phyloP scores from a whole-genome alignment of 768 basidiomycete genomes.

The Serpula lacrymans region DNA sequence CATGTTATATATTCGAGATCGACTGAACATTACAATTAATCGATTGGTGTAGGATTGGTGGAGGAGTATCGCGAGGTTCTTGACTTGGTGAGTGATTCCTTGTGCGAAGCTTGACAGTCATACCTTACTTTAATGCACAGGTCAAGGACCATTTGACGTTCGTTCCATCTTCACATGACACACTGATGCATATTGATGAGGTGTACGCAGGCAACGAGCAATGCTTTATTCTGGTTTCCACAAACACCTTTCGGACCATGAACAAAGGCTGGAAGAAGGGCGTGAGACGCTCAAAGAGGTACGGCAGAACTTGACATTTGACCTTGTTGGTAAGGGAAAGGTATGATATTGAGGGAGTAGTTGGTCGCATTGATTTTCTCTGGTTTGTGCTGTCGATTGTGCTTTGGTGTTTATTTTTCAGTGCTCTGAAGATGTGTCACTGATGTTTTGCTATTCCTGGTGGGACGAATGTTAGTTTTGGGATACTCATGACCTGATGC shows the following conservation, averaged over 20 bases:
- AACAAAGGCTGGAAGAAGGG: neutral
- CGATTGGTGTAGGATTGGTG: slow-evolving; percentile 7
- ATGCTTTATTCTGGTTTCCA: slow-evolving; percentile 7
- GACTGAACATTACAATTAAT: slow-evolving; percentile 15
- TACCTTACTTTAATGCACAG: slow-evolving; percentile 8
- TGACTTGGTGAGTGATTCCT: neutral
- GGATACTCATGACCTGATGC: too few relatives aligned
- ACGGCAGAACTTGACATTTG: neutral
- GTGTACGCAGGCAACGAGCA: too few relatives aligned
- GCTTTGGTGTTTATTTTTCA: too few relatives aligned
- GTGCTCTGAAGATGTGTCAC: too few relatives aligned
- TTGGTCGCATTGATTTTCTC: too few relatives aligned
- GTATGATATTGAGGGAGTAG: too few relatives aligned
- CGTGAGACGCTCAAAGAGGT: neutral
- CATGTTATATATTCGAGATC: neutral
- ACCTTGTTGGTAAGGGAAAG: neutral
- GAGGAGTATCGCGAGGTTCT: slow-evolving; percentile 4
- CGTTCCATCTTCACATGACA: too few relatives aligned
- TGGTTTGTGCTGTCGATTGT: too few relatives aligned
- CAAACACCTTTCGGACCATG: neutral
- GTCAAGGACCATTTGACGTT: slow-evolving; percentile 28
- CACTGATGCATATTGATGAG: too few relatives aligned
- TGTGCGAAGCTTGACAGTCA: neutral
- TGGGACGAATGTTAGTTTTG: too few relatives aligned
- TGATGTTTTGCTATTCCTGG: too few relatives aligned